Percentiles rank a stretch among this genome's conserved stretches.
Evolutionary conservation across 306 rosid genomes (phyloP).

Genomic region (Lupinus albus): DNA sequence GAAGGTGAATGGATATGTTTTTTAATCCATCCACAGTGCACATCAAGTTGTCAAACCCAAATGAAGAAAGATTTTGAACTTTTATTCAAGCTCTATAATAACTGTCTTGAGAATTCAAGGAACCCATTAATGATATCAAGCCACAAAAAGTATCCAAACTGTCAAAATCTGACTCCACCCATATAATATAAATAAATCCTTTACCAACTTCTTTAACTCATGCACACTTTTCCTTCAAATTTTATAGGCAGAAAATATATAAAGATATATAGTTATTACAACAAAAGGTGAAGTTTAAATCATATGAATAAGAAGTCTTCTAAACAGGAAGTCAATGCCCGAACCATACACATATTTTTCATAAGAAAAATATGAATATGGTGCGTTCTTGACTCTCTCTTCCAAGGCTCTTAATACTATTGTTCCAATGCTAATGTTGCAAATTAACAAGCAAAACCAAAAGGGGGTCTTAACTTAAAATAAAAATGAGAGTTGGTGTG

Average conservation of each 20-base stretch:
- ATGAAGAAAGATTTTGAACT: slow-evolving; percentile 43
- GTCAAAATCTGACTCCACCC: slow-evolving; percentile 47
- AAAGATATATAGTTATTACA: neutral
- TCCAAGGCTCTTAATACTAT: slow-evolving; percentile 20
- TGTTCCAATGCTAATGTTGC: neutral
- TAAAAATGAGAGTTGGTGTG: slow-evolving; percentile 61
- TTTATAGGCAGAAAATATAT: neutral
- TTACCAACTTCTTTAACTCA: slow-evolving; percentile 34
- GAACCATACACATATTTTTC: slow-evolving; percentile 72
- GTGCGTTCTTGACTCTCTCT: slow-evolving; percentile 99
- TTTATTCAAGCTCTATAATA: slow-evolving; percentile 34
- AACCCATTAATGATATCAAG: slow-evolving; percentile 55
- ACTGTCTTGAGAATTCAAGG: slow-evolving; percentile 44
- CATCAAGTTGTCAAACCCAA: slow-evolving; percentile 48
- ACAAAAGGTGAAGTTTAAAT: slow-evolving; percentile 22
- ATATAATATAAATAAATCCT: slow-evolving; percentile 29
- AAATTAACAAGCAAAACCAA: neutral
- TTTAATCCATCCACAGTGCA: slow-evolving; percentile 36
- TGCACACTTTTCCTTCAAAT: slow-evolving; percentile 1
- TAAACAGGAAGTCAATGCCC: slow-evolving; percentile 94
- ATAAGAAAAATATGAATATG: slow-evolving; percentile 48
- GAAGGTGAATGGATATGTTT: slow-evolving; percentile 39
- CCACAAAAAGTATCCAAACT: slow-evolving; percentile 48
- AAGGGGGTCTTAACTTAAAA: neutral
- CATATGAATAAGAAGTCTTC: slow-evolving; percentile 42